A percentile compares a stretch with the other conserved stretches of the same genome.
phyloP scores from a whole-genome alignment of 768 basidiomycete genomes.

The Boletus rufocinnamomeus region DNA sequence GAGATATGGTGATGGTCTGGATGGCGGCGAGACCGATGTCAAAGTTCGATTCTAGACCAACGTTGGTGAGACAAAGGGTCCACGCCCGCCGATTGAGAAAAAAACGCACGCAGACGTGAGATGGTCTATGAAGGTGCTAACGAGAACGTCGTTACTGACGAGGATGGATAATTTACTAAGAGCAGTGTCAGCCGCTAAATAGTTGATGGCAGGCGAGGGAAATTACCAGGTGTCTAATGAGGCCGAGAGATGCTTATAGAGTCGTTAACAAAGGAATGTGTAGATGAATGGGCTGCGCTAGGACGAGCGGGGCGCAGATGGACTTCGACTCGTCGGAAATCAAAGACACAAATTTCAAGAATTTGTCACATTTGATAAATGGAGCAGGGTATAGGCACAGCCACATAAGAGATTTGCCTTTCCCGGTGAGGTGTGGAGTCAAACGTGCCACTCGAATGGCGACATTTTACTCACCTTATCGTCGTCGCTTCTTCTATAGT shows the following conservation, averaged over 20 bases:
- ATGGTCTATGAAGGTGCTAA: slow-evolving; percentile 4
- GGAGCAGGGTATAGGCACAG: slow-evolving; percentile 22
- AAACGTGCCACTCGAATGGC: neutral
- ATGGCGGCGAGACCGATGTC: slow-evolving; percentile 7
- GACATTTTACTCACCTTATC: slow-evolving; percentile 8
- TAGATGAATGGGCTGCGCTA: neutral
- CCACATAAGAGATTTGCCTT: slow-evolving; percentile 25
- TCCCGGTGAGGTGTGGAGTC: slow-evolving; percentile 2
- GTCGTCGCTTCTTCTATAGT: neutral
- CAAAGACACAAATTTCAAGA: slow-evolving; percentile 20
- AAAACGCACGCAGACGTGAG: slow-evolving; percentile 11
- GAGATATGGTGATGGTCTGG: neutral
- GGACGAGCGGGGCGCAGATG: slow-evolving; percentile 2
- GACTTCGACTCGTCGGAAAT: slow-evolving; percentile 15
- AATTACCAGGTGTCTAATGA: slow-evolving; percentile 7
- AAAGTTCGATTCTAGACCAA: slow-evolving; percentile 18
- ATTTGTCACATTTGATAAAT: slow-evolving; percentile 28
- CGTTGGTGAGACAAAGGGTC: slow-evolving; percentile 11
- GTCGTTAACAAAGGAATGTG: slow-evolving; percentile 25
- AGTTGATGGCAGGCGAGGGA: neutral
- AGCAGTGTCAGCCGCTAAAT: slow-evolving; percentile 13
- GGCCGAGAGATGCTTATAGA: neutral
- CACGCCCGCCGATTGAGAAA: slow-evolving; percentile 5
- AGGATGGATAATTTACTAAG: slow-evolving; percentile 22
- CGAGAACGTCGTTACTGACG: slow-evolving; percentile 11